Evolutionary conservation across 1,284 basidiomycete genomes (phyloP), one percentile per base, ranked within the genome.

Genomic region (Cutaneotrichosporon sp.): DNA sequence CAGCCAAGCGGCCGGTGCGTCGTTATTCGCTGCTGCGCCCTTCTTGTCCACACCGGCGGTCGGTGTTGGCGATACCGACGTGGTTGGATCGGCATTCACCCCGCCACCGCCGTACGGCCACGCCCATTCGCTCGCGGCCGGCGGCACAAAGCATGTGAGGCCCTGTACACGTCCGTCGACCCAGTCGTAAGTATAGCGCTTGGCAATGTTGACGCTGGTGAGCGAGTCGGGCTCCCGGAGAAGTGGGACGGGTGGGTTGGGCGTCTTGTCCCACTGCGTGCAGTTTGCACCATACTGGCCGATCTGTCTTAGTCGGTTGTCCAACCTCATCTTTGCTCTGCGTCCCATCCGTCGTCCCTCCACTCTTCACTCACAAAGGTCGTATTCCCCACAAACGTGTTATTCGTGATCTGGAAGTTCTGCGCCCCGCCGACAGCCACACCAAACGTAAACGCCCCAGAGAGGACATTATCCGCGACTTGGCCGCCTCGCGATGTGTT

Each of bases 201-300:
- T 59, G 32, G 60, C 26, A 40, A 78, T 59, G n/a, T 68, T 71
- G 14, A 74, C 49, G 62, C 75, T 73, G 30, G 62, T 63, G 11
- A 70, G 57, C 9, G 64, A 66, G 6, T 57, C 40, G 0, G 61
- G 60, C 36, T 76, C 74, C n/a, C 63, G 42, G 6, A 77, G 47
- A n/a, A 76, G 65, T 1, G 73, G 50, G 11, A 65, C 65, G 11
- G 76, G 73, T 3, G 68, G 65, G 53, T 75, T 64, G 2, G 76
- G 76, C 1, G 72, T 76, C 86, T 21, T 84, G 82, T n/a, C 83
- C 21, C 74, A 79, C 16, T 80, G 70, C 22, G 84, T 86, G 78
- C 90, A 92, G 71, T 90, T 89, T 2, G 86, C 86, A 2, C 89
- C 89, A 16, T 84, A 84, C 9, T 82, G 82, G 52, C 90, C 90